Base-by-base conservation (phyloP, 441 rosid genomes). In the Isatis lusitanica region DNA sequence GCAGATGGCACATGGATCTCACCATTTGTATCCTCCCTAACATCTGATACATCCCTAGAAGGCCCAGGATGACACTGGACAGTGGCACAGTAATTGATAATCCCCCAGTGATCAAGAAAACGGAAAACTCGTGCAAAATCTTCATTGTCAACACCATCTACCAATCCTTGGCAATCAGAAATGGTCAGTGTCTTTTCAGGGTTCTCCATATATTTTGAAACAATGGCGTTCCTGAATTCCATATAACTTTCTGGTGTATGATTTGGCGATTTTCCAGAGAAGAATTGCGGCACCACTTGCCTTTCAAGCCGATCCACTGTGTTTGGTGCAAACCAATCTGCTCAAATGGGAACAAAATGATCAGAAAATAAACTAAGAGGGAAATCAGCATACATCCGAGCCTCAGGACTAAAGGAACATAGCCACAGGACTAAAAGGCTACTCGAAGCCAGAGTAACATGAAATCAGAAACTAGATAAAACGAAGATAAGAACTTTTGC, bases 31-130 rank as follows among this genome's bases (percentile, higher is more conserved):
- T 94, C 98, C 83, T 94, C 97, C 80, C 84, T 88, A 78, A 94
- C 83, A 75, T 80, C 88, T 62, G 83, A 83, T 38, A 79, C 83
- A 62, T 64, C 80, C 80, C 80, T 84, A 84, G 91, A 89, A 77
- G 83, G 79, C 72, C 83, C 92, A 73, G 76, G 78, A 57, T 56
- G 82, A 50, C 36, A 48, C 66, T 85, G 77, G 43, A 78, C 51
- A 61, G 80, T 78, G 35, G 92, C 89, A 86, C 90, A 88, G 77
- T 92, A 94, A 82, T 94, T 94, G 68, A 92, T 89, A 61, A 94
- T 90, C 70, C 98, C 98, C 98, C 98, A 94, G 53, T 94, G 97
- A 80, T 94, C 93, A 80, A 94, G 97, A 83, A 94, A 94, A 77
- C 97, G 85, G 70, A 90, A 80, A 77, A 92, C 93, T 58, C 97